These are phyloP conservation scores for Xylaria arbuscula DNA, from an alignment of 2,329 filamentous ascomycete genomes.

Conservation along the genomic window DNA sequence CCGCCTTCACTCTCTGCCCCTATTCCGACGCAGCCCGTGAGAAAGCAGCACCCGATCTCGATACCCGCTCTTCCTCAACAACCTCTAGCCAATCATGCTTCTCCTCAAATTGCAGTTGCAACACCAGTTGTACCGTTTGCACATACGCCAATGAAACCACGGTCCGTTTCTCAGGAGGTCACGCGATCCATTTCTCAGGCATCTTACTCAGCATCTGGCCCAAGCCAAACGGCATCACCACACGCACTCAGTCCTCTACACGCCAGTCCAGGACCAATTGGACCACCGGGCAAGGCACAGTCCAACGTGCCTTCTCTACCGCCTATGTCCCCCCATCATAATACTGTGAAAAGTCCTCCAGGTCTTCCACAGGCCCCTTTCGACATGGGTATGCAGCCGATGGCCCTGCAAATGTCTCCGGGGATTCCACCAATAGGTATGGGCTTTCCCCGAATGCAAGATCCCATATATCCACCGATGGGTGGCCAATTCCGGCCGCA, in stretches of 20 bases:
- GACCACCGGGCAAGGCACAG: conserved; percentile 71
- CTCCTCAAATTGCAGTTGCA: conserved; percentile 81
- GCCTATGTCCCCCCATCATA: conserved; percentile 72
- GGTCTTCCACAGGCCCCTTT: conserved; percentile 57
- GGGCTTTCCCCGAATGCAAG: conserved; percentile 55
- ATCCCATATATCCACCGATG: conserved; percentile 59
- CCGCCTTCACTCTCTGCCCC: conserved; percentile 53
- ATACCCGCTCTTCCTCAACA: conserved; percentile 70
- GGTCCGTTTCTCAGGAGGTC: conserved; percentile 83
- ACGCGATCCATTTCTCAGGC: conserved; percentile 75
- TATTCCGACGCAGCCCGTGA: conserved; percentile 56
- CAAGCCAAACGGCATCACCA: conserved; percentile 69
- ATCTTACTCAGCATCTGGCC: conserved; percentile 68
- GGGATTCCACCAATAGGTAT: conserved; percentile 68
- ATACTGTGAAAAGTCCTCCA: conserved; percentile 67
- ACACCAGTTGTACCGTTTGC: conserved; percentile 86
- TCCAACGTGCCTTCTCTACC: conserved; percentile 55
- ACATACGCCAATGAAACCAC: conserved; percentile 79
- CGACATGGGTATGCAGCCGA: conserved; percentile 62
- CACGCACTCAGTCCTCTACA: conserved; percentile 72
- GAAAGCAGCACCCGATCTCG: conserved; percentile 56
- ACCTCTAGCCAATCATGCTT: conserved; percentile 70
- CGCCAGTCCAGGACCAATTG: conserved; percentile 71
- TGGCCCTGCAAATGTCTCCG: conserved; percentile 68
- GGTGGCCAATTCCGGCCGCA: conserved; percentile 58